These are phyloP conservation scores for Comarum palustre DNA, from an alignment of 306 rosid genomes.

Conservation along the genomic window DNA sequence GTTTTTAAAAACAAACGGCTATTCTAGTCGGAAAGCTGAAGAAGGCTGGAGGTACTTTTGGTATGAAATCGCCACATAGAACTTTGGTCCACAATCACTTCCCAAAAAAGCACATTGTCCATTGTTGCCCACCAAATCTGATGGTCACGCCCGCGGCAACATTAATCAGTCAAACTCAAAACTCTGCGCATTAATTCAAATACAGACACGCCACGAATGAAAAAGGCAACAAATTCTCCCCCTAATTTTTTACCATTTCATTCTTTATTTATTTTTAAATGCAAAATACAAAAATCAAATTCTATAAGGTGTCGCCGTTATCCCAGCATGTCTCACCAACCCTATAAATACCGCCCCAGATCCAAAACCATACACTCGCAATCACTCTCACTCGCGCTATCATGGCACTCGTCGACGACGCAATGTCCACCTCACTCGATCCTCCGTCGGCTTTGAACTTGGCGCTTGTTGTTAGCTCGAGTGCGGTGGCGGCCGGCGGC, in stretches of 20 bases:
- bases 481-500: too few species aligned
- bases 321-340: conserved; percentile 50
- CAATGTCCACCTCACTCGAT: conserved; percentile 17
- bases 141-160: conserved; percentile 5
- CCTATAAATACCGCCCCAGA: conserved; percentile 35
- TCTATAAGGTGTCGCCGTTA: conserved; percentile 48
- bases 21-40: too few species aligned
- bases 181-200: neutral
- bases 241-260: neutral
- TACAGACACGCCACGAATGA: neutral
- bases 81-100: conserved; percentile 4
- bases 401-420: too few species aligned
- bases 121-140: conserved; percentile 7
- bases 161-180: conserved; percentile 4
- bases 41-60: neutral
- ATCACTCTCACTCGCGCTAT: conserved; percentile 3
- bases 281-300: neutral
- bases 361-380: conserved; percentile 12
- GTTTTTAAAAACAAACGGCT: too few species aligned
- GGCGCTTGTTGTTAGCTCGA: neutral
- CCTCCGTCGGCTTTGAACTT: neutral
- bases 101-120: neutral
- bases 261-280: neutral
- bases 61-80: neutral
- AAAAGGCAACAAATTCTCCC: neutral